Base-by-base conservation (phyloP, 495 filamentous ascomycete species). In the Podospora bellae-mahoneyi region DNA sequence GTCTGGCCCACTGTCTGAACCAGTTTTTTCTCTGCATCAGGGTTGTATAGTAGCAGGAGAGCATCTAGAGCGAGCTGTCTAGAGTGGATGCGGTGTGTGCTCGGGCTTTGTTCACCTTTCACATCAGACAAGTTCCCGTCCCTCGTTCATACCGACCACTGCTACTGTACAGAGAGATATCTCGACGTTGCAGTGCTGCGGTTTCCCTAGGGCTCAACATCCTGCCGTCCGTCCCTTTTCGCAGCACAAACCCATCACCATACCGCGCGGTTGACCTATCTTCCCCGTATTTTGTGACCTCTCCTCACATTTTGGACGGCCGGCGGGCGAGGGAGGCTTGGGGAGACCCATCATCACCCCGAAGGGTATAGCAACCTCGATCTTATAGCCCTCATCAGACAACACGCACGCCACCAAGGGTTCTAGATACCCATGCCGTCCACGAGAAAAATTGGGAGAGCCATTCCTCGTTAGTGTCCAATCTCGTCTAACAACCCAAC, bases 31-130 rank as follows among this genome's bases (percentile, higher is more conserved):
- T 7, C 30, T 32, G 4, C 30, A 32, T 32, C 30, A 32, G 7
- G 39, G 13, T 48, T 13, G 39, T 48, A 19, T 10, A 63, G 61
- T 18, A 28, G 30, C 53, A 18, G 54, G 16, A 19, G 60, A 61
- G 69, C 62, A 67, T 65, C 53, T 48, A 67, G 66, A 64, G 59
- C 44, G 60, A 55, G 58, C 44, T 48, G 39, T 66, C 28, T 60
- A 57, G 64, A 32, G 30, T 5, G 30, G 4, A 7, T 32, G 30
- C 7, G 3, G 58, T 19, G 18, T 63, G 67, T 62, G 70, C 70
- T 72, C 70, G 67, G 68, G 70, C 70, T 32, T 68, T 66, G 53
- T 68, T 66, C 39, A 61, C 71, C 69, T 69, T 69, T 69, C 67
- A 66, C 68, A 68, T 63, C 55, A 48, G 27, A 32, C 68, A 70